phyloP scores from a whole-genome alignment of 75 land plant species.

The Selaginella tamariscina region DNA sequence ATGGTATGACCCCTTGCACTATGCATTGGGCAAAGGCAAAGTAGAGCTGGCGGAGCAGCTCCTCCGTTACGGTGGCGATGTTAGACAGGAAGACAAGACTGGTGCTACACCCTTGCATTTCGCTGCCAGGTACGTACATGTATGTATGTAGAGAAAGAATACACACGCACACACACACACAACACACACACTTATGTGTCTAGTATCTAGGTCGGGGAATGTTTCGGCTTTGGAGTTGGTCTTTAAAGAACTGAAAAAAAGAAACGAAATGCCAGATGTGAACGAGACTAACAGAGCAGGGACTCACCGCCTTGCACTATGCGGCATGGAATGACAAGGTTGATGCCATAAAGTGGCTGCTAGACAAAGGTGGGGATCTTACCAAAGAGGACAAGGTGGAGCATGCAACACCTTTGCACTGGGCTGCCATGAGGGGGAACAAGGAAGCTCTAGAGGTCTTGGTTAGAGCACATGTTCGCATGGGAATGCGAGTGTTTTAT shows the following conservation, averaged over 20 bases:
- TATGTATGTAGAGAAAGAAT: too few species aligned
- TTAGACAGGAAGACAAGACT: neutral
- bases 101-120: conserved; percentile 10
- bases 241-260: neutral
- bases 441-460: neutral
- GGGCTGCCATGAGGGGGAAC: conserved; percentile 6
- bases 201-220: too few species aligned
- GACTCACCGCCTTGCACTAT: conserved; percentile 9
- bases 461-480: neutral
- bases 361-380: neutral
- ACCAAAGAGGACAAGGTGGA: neutral
- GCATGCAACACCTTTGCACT: neutral
- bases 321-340: conserved; percentile 7
- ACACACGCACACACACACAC: too few species aligned
- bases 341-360: neutral
- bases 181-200: too few species aligned
- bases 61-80: neutral
- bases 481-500: neutral
- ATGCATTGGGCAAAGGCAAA: conserved; percentile 1
- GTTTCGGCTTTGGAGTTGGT: neutral
- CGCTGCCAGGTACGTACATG: too few species aligned
- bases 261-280: neutral
- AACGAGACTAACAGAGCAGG: neutral
- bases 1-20: neutral
- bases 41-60: neutral